phyloP scores from a whole-genome alignment of 1,139 yeast genomes.

The Candida sojae region DNA sequence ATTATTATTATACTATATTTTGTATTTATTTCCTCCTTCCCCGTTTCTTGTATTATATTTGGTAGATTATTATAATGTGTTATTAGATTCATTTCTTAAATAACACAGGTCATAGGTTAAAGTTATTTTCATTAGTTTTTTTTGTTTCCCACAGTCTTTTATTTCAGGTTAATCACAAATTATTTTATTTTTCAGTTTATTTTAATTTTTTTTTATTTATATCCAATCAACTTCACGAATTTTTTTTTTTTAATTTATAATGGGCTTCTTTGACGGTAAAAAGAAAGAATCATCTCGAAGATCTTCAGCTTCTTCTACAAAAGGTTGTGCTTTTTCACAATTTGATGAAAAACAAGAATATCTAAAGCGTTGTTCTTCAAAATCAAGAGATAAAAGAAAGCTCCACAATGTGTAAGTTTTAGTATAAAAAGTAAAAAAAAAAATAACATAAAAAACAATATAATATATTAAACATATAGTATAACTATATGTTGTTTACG shows the following conservation, averaged over 20 bases:
- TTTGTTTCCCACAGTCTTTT: not conserved
- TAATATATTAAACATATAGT: not conserved
- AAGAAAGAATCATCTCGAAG: conserved; percentile 7
- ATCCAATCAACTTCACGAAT: not conserved
- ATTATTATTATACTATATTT: not conserved
- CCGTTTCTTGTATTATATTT: conserved; percentile 5
- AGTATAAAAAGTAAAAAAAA: conserved; percentile 34
- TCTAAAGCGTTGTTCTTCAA: conserved; percentile 38
- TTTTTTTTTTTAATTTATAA: not conserved
- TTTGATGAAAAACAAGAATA: conserved; percentile 31
- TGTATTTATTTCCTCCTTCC: not conserved
- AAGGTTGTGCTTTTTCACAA: conserved; percentile 5
- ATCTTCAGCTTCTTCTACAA: conserved; percentile 6
- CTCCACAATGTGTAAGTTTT: conserved; percentile 37
- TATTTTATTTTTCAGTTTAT: not conserved
- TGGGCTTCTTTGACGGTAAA: conserved; percentile 6
- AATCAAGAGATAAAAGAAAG: conserved; percentile 22
- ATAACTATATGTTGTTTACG: not conserved
- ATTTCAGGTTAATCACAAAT: not conserved
- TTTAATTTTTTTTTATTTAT: not conserved
- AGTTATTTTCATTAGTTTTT: not conserved
- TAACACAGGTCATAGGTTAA: conserved; percentile 5
- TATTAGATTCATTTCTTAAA: not conserved
- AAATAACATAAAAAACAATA: too few relatives aligned
- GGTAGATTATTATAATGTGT: conserved; percentile 4